Percentiles rank a stretch among this genome's conserved stretches.
Evolutionary conservation across 1,139 yeast species (phyloP).

Genomic region (Debaryomycetaceae sp.): DNA sequence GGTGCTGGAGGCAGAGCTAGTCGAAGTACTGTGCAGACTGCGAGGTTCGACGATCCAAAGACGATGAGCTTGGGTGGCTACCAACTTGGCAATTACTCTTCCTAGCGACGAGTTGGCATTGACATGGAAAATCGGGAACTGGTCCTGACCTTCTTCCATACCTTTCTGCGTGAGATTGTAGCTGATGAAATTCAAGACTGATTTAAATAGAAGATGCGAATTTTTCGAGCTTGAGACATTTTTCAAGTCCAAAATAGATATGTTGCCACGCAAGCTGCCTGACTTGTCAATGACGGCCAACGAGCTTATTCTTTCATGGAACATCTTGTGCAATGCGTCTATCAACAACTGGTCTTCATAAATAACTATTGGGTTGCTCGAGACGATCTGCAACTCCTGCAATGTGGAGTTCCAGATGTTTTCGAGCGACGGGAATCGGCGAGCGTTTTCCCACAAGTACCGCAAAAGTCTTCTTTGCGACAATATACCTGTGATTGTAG

Average conservation of each 20-base stretch:
- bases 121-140: constrained; percentile 94
- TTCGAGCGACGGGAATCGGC: constrained; percentile 79
- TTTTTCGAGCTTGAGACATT: constrained; percentile 83
- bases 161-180: constrained; percentile 87
- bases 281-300: constrained; percentile 89
- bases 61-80: constrained; percentile 91
- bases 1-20: constrained; percentile 7
- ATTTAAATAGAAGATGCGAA: constrained; percentile 72
- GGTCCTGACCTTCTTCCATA: constrained; percentile 90
- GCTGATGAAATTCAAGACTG: constrained; percentile 84
- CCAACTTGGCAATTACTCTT: constrained; percentile 88
- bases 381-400: constrained; percentile 67
- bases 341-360: constrained; percentile 83
- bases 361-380: constrained; percentile 68
- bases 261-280: constrained; percentile 78
- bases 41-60: constrained; percentile 82
- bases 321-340: constrained; percentile 86
- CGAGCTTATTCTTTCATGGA: constrained; percentile 77
- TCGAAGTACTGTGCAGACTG: constrained; percentile 6
- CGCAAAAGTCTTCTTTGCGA: constrained; percentile 84
- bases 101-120: constrained; percentile 75
- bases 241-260: constrained; percentile 89
- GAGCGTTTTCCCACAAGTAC: constrained; percentile 88
- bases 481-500: constrained; percentile 65
- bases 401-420: constrained; percentile 64